Evolutionary conservation across 1,284 basidiomycete genomes (phyloP), one percentile per base, ranked within the genome.

Genomic region (Chalciporus sp.): DNA sequence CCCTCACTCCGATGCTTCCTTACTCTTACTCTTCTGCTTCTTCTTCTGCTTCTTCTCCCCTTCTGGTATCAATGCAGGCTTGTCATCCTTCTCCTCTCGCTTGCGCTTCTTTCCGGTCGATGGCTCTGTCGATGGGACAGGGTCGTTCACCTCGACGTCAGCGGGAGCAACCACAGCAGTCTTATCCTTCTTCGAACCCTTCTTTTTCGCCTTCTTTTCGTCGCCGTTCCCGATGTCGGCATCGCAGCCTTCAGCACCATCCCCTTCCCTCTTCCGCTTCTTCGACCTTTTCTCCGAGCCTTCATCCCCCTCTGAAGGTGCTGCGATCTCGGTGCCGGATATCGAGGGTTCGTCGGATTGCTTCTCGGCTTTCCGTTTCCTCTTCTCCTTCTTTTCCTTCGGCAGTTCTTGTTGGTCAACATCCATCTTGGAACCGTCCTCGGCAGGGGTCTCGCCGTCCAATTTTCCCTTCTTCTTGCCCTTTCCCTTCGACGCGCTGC

Each of bases 121-220:
- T 6, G 53, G 17, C 41, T 45, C 33, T 12, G 48, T 35, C 19
- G 37, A 28, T 7, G 42, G 6, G 20, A 29, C 20, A 4, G 56
- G 29, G 1, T 56, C 61, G 14, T 46, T 51, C 14, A 17, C 41
- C 42, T 54, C 50, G 11, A 23, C n/a, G 4, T 23, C 11, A 10
- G 51, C 29, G 7, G 40, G 19, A 19, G 42, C 5, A 7, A 51
- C 54, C 20, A 43, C 2, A 4, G 3, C 16, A 12, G 31, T 7
- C 5, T 40, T 49, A 23, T 56, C 60, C 26, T 56, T 49, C 19
- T 60, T 56, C 7, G 57, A 46, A 20, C 52, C 60, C 56, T 71
- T 66, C 56, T 64, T 65, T 59, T 71, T 66, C 56, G 64, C 65
- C 59, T 69, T 68, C 58, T 66, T 63, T 54, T 72, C 73, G 52